Percentiles rank a stretch among this genome's conserved stretches.
These are phyloP conservation scores for Blastobotrys apis DNA, from an alignment of 1,139 yeast species.

Conservation along the genomic window DNA sequence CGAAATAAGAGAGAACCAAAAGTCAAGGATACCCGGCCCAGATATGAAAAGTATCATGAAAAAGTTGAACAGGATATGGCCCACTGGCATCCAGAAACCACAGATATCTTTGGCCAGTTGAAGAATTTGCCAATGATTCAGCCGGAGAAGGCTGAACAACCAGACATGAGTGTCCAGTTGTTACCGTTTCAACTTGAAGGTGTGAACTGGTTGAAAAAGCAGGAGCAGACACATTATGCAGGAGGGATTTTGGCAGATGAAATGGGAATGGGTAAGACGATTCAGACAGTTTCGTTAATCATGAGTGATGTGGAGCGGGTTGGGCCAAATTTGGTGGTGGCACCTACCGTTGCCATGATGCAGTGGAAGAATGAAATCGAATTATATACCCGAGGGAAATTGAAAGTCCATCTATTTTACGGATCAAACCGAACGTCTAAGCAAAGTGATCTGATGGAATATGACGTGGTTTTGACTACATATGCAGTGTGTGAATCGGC, in stretches of 20 bases:
- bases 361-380: constrained; percentile 96
- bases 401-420: constrained; percentile 71
- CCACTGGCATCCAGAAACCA: constrained; percentile 72
- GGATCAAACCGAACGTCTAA: constrained; percentile 71
- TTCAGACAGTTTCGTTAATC: constrained; percentile 85
- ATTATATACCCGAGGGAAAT: constrained; percentile 65
- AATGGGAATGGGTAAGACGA: constrained; percentile 99
- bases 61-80: constrained; percentile 53
- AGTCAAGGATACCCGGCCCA: constrained; percentile 4
- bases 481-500: constrained; percentile 89
- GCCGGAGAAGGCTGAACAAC: constrained; percentile 67
- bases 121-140: constrained; percentile 46
- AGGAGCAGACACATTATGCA: constrained; percentile 70
- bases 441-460: constrained; percentile 51
- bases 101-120: constrained; percentile 65
- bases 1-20: not conserved
- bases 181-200: constrained; percentile 95
- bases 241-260: constrained; percentile 99
- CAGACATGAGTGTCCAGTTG: constrained; percentile 64
- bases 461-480: constrained; percentile 84
- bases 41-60: constrained; percentile 15
- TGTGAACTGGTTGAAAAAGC: constrained; percentile 76
- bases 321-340: constrained; percentile 78
- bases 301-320: constrained; percentile 56
- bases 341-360: constrained; percentile 96